phyloP scores from a whole-genome alignment of 2,329 filamentous ascomycete species.

The Parastagonospora nodorum region DNA sequence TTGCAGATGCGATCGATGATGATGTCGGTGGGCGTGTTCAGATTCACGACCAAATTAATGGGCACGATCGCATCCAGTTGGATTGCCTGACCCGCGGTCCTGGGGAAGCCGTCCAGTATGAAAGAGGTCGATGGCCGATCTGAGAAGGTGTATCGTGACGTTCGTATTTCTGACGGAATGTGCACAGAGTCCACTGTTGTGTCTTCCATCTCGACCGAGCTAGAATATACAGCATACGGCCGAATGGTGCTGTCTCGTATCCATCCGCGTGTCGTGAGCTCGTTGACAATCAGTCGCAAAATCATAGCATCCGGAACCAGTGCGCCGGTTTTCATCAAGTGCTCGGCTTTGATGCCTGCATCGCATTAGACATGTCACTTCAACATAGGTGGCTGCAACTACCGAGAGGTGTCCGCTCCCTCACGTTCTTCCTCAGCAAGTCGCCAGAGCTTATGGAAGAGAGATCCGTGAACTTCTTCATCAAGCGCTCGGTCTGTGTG shows the following conservation, averaged over 20 bases:
- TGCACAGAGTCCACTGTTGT: conserved; percentile 49
- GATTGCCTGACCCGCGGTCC: conserved; percentile 78
- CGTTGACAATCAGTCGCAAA: conserved; percentile 87
- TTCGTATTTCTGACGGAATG: conserved; percentile 46
- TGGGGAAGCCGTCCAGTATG: conserved; percentile 94
- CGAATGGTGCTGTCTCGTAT: conserved; percentile 59
- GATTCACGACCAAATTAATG: conserved; percentile 91
- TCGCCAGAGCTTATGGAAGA: conserved; percentile 94
- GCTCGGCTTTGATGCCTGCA: conserved; percentile 86
- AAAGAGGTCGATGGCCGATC: conserved; percentile 83
- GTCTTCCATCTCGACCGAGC: conserved; percentile 36
- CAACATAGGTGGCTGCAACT: conserved; percentile 25
- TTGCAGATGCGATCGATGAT: conserved; percentile 89
- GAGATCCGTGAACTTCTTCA: conserved; percentile 84
- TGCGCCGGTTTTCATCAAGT: conserved; percentile 82
- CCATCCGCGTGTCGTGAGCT: conserved; percentile 86
- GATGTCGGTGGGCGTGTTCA: conserved; percentile 83
- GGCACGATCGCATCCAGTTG: conserved; percentile 81
- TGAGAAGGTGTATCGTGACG: conserved; percentile 53
- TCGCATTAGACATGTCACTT: conserved; percentile 12
- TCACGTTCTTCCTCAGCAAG: conserved; percentile 88
- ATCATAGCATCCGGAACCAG: conserved; percentile 94
- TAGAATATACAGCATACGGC: conserved; percentile 52
- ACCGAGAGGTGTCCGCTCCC: conserved; percentile 85
- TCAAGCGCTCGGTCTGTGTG: conserved; percentile 88